Percentiles rank a stretch among this genome's conserved stretches.
phyloP scores from a whole-genome alignment of 129 eudicot genomes.

The Chrysanthemum makinoi region DNA sequence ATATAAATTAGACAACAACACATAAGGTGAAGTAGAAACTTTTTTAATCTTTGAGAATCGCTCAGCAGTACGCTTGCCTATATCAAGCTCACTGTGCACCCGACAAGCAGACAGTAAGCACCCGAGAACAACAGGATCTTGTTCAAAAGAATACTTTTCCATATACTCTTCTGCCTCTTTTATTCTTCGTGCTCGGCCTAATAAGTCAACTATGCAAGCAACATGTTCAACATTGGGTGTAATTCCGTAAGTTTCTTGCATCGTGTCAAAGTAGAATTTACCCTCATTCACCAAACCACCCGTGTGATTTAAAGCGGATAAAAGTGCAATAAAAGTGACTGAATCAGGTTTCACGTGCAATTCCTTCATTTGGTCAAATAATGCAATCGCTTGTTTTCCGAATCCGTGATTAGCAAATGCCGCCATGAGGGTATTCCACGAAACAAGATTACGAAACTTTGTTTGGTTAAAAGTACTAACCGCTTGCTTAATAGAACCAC shows the following conservation, averaged over 20 bases:
- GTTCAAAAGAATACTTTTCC: constrained; percentile 44
- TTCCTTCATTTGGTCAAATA: constrained; percentile 51
- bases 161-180: constrained; percentile 65
- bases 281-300: constrained; percentile 82
- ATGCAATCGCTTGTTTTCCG: constrained; percentile 44
- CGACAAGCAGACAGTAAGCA: constrained; percentile 70
- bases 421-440: constrained; percentile 77
- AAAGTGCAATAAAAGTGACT: constrained; percentile 59
- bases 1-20: constrained; percentile 62
- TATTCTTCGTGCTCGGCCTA: constrained; percentile 65
- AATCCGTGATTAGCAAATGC: constrained; percentile 76
- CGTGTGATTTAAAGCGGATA: constrained; percentile 70
- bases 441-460: constrained; percentile 44
- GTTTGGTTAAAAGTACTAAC: constrained; percentile 44
- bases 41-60: constrained; percentile 53
- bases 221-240: constrained; percentile 64
- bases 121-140: constrained; percentile 67
- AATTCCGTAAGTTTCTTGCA: constrained; percentile 52
- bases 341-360: constrained; percentile 55
- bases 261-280: constrained; percentile 39
- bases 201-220: constrained; percentile 74
- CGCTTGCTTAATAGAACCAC: constrained; percentile 61
- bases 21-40: constrained; percentile 70
- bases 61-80: constrained; percentile 50
- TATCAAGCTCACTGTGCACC: constrained; percentile 50